Evolutionary conservation across 2,329 filamentous ascomycete genomes (phyloP), one percentile per base, ranked within the genome.

Genomic region (Aspergillus latus): DNA sequence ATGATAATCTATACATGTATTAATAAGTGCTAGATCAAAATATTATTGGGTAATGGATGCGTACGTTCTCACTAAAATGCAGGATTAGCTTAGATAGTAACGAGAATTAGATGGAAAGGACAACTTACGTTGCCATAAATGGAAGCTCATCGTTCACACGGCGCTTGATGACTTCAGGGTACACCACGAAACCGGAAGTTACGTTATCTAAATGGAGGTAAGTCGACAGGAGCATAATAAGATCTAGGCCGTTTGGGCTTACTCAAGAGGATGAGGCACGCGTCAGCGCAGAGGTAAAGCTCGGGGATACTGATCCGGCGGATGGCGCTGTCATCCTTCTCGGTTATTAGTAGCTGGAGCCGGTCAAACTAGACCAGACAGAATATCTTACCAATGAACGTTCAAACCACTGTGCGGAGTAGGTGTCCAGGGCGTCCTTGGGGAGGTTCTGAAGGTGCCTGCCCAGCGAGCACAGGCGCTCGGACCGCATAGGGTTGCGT

Each of bases 71-170:
- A 62, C 70, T 72, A 42, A 6, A 48, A 3, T 6, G 37, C 2
- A 47, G 32, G n/a, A 58, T 71, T 62, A 71, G 63, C 40, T 34
- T 36, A 13, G 5, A 45, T 21, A 7, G 48, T 30, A 9, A 36
- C 11, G 46, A 2, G 47, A 11, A 42, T n/a, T 16, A 7, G 9
- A 5, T 13, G 8, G 28, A 15, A 21, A 39, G 11, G 16, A n/a
- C n/a, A n/a, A 68, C 78, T 66, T 82, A 81, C 6, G 87, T 92
- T 5, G 86, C 82, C 88, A 93, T 95, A 76, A 96, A 96, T 1
- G 92, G 92, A 11, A 97, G 83, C 74, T 95, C 89, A 59, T 86
- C 82, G 64, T 86, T 82, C 45, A 95, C 79, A 59, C 82, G 86
- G 56, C 82, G 79, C 58, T 81, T 78, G 70, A 95, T 90, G 54